Base-by-base conservation (phyloP, 352 stramenopile genomes). In the Peronospora tabacina region DNA sequence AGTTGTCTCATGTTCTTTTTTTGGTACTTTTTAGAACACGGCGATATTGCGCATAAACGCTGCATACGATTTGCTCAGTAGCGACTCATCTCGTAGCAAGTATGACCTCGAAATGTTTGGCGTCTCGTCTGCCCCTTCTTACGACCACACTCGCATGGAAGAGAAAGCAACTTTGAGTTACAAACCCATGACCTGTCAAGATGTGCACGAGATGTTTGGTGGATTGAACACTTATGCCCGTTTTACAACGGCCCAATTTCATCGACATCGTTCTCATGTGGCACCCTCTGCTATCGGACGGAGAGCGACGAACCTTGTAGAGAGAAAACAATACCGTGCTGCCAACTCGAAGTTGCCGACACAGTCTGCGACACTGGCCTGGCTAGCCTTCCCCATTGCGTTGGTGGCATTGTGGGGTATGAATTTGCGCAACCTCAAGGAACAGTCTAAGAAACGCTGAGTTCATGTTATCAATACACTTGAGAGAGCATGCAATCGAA, bases 21-120 rank as follows among this genome's bases (percentile, higher is more conserved):
- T 22, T 33, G 26, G 37, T 7, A 43, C 11, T 43, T 13, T 26
- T 4, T 32, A 77, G 61, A 56, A 77, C 38, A 61, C 59, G 1
- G 52, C 85, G 50, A 85, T 85, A 48, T 49, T 85, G 32, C 68
- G 63, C 34, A 83, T 90, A 52, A 87, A 87, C 52, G 75, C 72
- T 13, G 79, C 79, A 17, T 90, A 90, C 60, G 79, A 87, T 44
- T 58, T 71, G 40, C 51, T 90, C 19, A 85, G 70, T 39, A 60
- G 87, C 55, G 35, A 55, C 15, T 43, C 66, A 15, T 35, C 48
- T 30, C 74, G 79, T 13, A 61, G 78, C 22, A 71, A 76, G 64
- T 90, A 90, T 60, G 79, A 90, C 46, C 49, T 82, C 3, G 74
- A 90, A 16, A 66, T 71, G 61, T 90, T 87, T 44, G 79, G 79